Evolutionary conservation across 177 flowering plant genomes (phyloP).

Genomic region (Tripterygium wilfordii): DNA sequence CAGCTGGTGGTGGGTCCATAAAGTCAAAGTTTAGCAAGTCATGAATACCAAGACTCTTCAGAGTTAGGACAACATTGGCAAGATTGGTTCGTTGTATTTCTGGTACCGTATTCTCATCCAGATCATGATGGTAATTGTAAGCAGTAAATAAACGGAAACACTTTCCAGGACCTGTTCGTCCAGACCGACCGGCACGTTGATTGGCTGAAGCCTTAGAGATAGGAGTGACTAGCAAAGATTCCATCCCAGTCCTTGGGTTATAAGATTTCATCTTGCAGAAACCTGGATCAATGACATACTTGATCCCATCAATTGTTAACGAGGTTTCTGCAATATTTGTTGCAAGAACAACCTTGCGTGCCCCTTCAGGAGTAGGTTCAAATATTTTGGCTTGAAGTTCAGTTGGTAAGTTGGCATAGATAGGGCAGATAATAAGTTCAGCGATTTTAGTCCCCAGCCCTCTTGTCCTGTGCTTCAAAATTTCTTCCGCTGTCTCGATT

Average conservation of each 20-base stretch:
- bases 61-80: conserved; percentile 78
- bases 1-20: conserved; percentile 95
- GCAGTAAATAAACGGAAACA: conserved; percentile 85
- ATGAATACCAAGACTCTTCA: conserved; percentile 89
- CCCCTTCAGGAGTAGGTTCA: conserved; percentile 95
- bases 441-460: conserved; percentile 89
- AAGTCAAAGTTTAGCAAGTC: conserved; percentile 82
- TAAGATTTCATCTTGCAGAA: conserved; percentile 83
- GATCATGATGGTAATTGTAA: conserved; percentile 59
- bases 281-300: conserved; percentile 92
- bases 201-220: conserved; percentile 94
- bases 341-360: conserved; percentile 86
- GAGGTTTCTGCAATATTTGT: too few species aligned
- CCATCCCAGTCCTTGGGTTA: conserved; percentile 95
- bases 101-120: conserved; percentile 87
- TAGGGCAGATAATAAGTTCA: conserved; percentile 91
- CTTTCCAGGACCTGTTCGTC: conserved; percentile 92
- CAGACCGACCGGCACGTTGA: conserved; percentile 91
- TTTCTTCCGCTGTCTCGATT: conserved; percentile 91
- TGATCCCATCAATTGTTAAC: conserved; percentile 93
- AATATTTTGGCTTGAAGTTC: conserved; percentile 92
- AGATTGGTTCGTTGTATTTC: conserved; percentile 93
- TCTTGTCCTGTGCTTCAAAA: conserved; percentile 74
- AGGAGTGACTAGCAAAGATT: conserved; percentile 72
- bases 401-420: conserved; percentile 94